phyloP scores from a whole-genome alignment of 1,284 basidiomycete species.

The Entoloma clypeatum region DNA sequence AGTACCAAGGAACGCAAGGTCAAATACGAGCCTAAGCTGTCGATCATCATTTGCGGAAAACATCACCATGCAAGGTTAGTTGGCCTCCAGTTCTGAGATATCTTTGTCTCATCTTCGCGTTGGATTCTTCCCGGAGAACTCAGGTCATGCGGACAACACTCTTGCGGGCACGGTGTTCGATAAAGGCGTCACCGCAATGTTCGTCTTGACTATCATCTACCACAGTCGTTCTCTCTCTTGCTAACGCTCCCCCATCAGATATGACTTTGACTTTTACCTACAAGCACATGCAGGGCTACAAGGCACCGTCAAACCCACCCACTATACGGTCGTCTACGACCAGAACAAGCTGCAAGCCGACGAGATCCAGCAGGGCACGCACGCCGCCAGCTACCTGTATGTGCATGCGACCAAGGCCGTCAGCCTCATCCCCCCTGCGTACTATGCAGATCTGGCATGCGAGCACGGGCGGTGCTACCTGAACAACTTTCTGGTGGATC shows the following conservation, averaged over 20 bases:
- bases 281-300: slow-evolving; percentile 71
- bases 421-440: slow-evolving; percentile 70
- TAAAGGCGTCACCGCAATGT: slow-evolving; percentile 67
- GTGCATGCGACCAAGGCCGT: slow-evolving; percentile 76
- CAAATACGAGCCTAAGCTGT: slow-evolving; percentile 57
- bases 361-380: slow-evolving; percentile 63
- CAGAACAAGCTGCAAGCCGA: slow-evolving; percentile 63
- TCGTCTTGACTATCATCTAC: slow-evolving; percentile 23
- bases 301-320: slow-evolving; percentile 63
- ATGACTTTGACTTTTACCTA: slow-evolving; percentile 75
- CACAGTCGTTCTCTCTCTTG: background rate
- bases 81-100: too few species aligned
- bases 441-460: slow-evolving; percentile 75
- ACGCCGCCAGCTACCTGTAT: slow-evolving; percentile 64
- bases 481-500: slow-evolving; percentile 60
- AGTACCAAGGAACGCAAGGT: slow-evolving; percentile 37
- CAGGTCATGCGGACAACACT: slow-evolving; percentile 56
- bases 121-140: slow-evolving; percentile 55
- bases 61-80: slow-evolving; percentile 73
- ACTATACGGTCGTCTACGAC: slow-evolving; percentile 73
- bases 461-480: slow-evolving; percentile 69
- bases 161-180: slow-evolving; percentile 73
- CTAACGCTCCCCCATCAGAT: slow-evolving; percentile 32
- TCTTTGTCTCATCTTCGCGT: too few species aligned
- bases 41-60: slow-evolving; percentile 77